phyloP scores from a whole-genome alignment of 2,329 filamentous ascomycete genomes.

The Dothiorella sarmentorum region DNA sequence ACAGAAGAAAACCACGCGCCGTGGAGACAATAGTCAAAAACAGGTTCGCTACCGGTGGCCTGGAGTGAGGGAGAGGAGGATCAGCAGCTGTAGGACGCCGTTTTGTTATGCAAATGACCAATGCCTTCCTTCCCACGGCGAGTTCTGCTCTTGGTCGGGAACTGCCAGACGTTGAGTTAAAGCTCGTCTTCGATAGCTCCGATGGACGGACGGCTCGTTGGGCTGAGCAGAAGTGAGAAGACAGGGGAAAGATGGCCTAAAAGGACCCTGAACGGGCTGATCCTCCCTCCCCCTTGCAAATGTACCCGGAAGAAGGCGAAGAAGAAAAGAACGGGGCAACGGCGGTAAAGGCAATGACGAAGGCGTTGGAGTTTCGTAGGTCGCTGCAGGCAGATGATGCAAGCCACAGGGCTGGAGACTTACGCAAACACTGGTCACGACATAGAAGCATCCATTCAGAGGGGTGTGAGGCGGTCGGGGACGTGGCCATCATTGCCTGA shows the following conservation, averaged over 20 bases:
- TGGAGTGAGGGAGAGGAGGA: background rate
- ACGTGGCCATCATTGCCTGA: background rate
- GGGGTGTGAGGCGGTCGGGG: background rate
- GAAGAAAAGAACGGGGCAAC: too few relatives aligned
- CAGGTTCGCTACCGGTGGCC: background rate
- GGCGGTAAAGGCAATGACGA: too few relatives aligned
- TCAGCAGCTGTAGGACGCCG: too few relatives aligned
- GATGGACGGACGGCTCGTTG: background rate
- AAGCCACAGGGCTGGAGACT: background rate
- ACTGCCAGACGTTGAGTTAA: background rate
- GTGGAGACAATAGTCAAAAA: background rate
- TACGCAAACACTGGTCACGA: background rate
- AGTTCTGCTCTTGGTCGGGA: too few relatives aligned
- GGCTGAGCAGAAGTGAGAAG: too few relatives aligned
- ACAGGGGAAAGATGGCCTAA: too few relatives aligned
- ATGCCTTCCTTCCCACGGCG: too few relatives aligned
- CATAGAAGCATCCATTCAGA: background rate
- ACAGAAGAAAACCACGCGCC: too few relatives aligned
- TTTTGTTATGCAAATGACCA: background rate
- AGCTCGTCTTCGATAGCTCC: background rate
- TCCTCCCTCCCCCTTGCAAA: too few relatives aligned
- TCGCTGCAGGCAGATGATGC: background rate
- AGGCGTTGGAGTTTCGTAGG: too few relatives aligned
- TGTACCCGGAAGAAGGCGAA: too few relatives aligned
- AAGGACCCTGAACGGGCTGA: too few relatives aligned